A percentile compares a stretch with the other conserved stretches of the same genome.
Evolutionary conservation across 208 protist species (phyloP).

Genomic region (Acanthamoeba triangularis): DNA sequence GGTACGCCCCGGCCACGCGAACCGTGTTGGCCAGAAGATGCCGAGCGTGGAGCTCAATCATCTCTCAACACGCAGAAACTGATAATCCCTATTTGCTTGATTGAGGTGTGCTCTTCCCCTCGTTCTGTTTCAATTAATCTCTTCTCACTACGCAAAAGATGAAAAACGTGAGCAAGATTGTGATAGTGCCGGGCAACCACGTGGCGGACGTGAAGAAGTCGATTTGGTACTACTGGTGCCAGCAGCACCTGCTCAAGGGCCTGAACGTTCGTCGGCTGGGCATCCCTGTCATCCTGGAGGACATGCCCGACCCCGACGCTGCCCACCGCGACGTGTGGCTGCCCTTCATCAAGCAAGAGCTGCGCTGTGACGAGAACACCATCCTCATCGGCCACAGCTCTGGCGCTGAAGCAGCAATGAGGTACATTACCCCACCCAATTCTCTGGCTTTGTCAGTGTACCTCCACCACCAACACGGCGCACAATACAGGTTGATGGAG

Average conservation of each 20-base stretch:
- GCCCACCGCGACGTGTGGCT: conserved; percentile 34
- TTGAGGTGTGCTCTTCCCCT: no score
- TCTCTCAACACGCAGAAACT: no score
- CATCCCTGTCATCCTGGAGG: neutral
- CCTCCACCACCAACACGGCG: no score
- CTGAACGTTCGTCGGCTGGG: neutral
- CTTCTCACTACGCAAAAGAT: neutral
- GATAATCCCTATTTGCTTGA: no score
- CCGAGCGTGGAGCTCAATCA: no score
- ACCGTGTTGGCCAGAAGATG: no score
- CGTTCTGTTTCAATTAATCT: no score
- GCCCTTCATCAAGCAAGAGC: conserved; percentile 36
- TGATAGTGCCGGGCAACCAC: neutral
- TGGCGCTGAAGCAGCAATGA: neutral
- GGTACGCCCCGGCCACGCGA: no score
- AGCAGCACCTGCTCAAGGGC: neutral
- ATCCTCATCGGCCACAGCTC: conserved; percentile 52
- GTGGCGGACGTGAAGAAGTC: neutral
- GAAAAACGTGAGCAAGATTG: conserved; percentile 21
- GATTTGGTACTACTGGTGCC: neutral
- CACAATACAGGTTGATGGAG: neutral
- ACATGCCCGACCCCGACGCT: conserved; percentile 41
- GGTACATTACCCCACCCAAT: no score
- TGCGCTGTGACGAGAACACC: conserved; percentile 5
- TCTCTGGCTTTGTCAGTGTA: neutral